Evolutionary conservation across 2,329 filamentous ascomycete genomes (phyloP).

Genomic region (Lasiodiplodia theobromae): DNA sequence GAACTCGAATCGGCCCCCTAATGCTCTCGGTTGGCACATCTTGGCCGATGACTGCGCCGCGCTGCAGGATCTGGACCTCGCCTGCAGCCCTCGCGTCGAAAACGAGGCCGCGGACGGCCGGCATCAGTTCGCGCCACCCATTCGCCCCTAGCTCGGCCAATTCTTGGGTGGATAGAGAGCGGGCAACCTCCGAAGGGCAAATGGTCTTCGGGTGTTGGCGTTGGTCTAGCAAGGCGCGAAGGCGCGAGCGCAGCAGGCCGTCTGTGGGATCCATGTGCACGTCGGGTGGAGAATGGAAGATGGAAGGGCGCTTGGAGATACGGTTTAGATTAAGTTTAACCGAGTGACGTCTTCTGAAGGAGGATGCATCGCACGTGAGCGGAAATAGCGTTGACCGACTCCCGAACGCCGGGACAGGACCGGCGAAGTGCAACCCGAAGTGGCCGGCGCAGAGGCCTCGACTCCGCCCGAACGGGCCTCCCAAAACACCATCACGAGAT

Average conservation of each 20-base stretch:
- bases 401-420: background rate
- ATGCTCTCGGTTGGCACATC: slow-evolving; percentile 47
- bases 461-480: background rate
- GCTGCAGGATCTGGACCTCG: slow-evolving; percentile 58
- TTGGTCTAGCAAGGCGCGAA: slow-evolving; percentile 40
- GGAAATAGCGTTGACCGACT: background rate
- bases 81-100: slow-evolving; percentile 52
- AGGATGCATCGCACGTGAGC: background rate
- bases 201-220: slow-evolving; percentile 57
- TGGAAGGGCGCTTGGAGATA: slow-evolving; percentile 2
- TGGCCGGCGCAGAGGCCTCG: background rate
- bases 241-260: slow-evolving; percentile 34
- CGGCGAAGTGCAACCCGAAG: background rate
- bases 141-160: slow-evolving; percentile 39
- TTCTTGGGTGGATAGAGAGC: slow-evolving; percentile 52
- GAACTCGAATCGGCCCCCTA: slow-evolving; percentile 56
- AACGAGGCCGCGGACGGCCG: slow-evolving; percentile 49
- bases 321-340: slow-evolving; percentile 26
- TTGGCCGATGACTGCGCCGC: slow-evolving; percentile 49
- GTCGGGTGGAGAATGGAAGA: background rate
- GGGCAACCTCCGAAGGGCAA: slow-evolving; percentile 60
- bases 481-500: slow-evolving; percentile 13
- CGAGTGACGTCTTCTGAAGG: slow-evolving; percentile 15
- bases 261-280: slow-evolving; percentile 4
- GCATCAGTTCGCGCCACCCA: slow-evolving; percentile 59